Evolutionary conservation across 257 asterid species (phyloP), one percentile per base, ranked within the genome.

Genomic region (Misopates orontium): DNA sequence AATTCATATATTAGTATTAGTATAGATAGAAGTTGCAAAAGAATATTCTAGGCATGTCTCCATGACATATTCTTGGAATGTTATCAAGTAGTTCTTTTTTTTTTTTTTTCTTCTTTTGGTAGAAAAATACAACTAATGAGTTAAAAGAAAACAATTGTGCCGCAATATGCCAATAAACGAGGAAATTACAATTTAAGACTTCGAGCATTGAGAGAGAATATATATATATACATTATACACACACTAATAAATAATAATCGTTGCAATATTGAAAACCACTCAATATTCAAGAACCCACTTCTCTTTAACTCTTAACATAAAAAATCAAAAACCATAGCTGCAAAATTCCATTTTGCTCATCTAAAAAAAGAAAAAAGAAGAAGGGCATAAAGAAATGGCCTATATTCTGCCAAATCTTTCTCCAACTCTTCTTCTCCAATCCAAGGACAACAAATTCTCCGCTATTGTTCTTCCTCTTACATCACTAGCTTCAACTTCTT

Each of bases 361-460:
- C 64, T 13, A 4, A 16, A 28, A 22, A 70, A 51, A 40, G 8
- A 44, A 53, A 44, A 25, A 65, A 23, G 45, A 36, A 52, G 20
- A 50, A 41, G 40, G 7, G 16, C 40, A 49, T 7, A 68, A 68
- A 60, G 56, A 68, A 69, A 84, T 84, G 96, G 95, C 96, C 24
- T 82, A 84, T 64, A 82, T 79, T 78, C 84, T 88, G 67, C 95
- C 91, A 70, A 86, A 82, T 75, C 83, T 86, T 45, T 75, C 95
- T 44, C 85, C 85, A 65, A 74, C 81, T 16, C 72, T 78, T n/a
- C 70, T 79, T 31, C 75, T 72, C 63, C 83, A 75, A 58, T 66
- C 78, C 53, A 82, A 81, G 64, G 87, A 78, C 72, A 82, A 68
- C 22, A 61, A 61, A 75, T 47, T 72, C 61, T 71, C 78, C 69